Percentiles rank a stretch among this genome's conserved stretches.
Conservation (phyloP, 1,139 yeast genomes). For the Pneumocystis oryctolagi region DNA sequence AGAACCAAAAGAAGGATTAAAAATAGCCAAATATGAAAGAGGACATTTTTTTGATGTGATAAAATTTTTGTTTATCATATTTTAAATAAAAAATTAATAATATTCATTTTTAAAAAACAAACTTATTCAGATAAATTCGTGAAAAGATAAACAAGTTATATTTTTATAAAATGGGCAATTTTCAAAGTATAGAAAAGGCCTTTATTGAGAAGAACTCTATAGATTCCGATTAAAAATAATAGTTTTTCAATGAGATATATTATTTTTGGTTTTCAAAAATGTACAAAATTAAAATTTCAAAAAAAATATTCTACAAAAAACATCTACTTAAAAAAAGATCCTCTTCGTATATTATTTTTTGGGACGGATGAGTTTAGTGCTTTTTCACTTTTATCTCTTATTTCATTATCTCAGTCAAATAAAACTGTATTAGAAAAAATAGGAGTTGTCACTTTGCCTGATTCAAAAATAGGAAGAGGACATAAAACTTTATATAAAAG, state of each 20-base stretch:
- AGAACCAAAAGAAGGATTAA: constrained; percentile 17
- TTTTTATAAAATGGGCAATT: not conserved
- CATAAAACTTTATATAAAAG: not conserved
- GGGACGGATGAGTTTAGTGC: not conserved
- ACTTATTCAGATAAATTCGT: not conserved
- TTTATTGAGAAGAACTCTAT: not conserved
- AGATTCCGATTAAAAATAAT: not conserved
- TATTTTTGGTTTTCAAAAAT: not conserved
- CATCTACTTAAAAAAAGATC: not conserved
- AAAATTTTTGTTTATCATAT: not conserved
- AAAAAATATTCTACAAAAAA: not conserved
- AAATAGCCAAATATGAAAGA: constrained; percentile 17
- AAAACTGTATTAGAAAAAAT: not conserved
- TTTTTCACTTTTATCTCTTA: constrained; percentile 17
- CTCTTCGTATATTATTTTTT: constrained; percentile 1
- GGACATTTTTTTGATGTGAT: constrained; percentile 2
- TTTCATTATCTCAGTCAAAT: not conserved
- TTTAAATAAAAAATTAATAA: not conserved
- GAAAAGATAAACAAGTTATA: not conserved
- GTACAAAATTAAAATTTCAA: not conserved
- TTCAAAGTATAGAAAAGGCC: not conserved
- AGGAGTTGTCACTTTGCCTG: not conserved
- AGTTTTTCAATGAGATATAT: not conserved
- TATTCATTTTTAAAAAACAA: not conserved
- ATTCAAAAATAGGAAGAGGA: not conserved